These are phyloP conservation scores for Aspergillus bridgeri DNA, from an alignment of 495 filamentous ascomycete genomes.

Conservation along the genomic window DNA sequence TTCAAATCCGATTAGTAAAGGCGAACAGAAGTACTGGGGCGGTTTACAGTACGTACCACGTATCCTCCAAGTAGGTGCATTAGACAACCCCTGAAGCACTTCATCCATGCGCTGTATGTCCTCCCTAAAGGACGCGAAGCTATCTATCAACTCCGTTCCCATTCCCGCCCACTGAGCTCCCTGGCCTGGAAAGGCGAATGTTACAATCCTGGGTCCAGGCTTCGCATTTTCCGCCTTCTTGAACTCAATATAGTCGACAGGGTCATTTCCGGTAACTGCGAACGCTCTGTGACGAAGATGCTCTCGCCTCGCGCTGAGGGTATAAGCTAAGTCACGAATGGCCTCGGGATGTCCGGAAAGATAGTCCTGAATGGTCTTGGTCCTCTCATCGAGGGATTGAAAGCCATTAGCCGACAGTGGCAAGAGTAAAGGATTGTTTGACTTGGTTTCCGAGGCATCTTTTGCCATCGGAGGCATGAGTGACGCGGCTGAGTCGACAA, in stretches of 20 bases:
- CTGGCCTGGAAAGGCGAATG: slow-evolving; percentile 26
- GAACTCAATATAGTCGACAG: neutral
- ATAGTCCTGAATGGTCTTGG: slow-evolving; percentile 11
- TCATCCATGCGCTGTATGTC: slow-evolving; percentile 23
- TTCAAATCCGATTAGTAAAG: too few relatives aligned
- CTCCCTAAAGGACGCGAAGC: slow-evolving; percentile 12
- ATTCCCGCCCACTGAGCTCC: slow-evolving; percentile 24
- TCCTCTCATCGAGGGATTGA: slow-evolving; percentile 12
- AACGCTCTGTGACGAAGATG: slow-evolving; percentile 17
- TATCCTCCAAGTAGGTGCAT: slow-evolving; percentile 23
- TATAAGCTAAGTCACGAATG: slow-evolving; percentile 24
- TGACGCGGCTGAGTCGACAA: slow-evolving; percentile 1
- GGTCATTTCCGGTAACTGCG: neutral
- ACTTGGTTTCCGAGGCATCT: neutral
- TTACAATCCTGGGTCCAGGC: neutral
- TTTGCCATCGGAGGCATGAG: neutral
- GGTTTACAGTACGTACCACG: slow-evolving; percentile 13
- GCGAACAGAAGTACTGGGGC: too few relatives aligned
- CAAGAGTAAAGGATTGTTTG: neutral
- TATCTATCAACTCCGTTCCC: slow-evolving; percentile 15
- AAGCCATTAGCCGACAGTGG: slow-evolving; percentile 10
- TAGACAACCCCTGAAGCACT: slow-evolving; percentile 8
- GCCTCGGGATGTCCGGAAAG: slow-evolving; percentile 7
- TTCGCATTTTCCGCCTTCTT: neutral
- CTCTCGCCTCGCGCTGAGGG: slow-evolving; percentile 21